A percentile compares a stretch with the other conserved stretches of the same genome.
These are phyloP conservation scores for Trichophyton verrucosum DNA, from an alignment of 2,329 filamentous ascomycete species.

Conservation along the genomic window DNA sequence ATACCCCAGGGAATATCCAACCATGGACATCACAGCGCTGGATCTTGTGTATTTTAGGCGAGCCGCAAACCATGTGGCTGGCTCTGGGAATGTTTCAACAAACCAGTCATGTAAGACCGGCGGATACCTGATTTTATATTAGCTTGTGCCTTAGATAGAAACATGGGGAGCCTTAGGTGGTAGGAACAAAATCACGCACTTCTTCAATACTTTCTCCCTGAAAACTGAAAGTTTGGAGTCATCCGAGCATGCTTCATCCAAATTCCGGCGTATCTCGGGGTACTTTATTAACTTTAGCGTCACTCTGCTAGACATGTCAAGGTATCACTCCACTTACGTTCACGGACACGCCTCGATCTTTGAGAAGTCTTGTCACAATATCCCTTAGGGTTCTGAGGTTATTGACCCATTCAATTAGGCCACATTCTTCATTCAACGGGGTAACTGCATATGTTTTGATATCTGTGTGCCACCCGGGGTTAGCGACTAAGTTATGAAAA, in stretches of 20 bases:
- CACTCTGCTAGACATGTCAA: background rate
- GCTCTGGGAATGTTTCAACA: conserved; percentile 84
- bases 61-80: conserved; percentile 81
- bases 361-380: conserved; percentile 69
- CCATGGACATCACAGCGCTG: conserved; percentile 98
- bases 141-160: background rate
- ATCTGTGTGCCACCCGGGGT: conserved; percentile 29
- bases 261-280: conserved; percentile 45
- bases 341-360: conserved; percentile 53
- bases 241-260: conserved; percentile 54
- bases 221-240: conserved; percentile 58
- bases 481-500: background rate
- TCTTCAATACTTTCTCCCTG: conserved; percentile 47
- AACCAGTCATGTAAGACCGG: conserved; percentile 90
- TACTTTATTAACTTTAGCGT: conserved; percentile 45
- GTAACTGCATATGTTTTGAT: conserved; percentile 97
- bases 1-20: conserved; percentile 74
- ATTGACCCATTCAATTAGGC: conserved; percentile 96
- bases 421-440: conserved; percentile 92
- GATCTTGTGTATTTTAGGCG: conserved; percentile 83
- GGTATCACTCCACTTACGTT: conserved; percentile 28
- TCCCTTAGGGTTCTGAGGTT: conserved; percentile 89
- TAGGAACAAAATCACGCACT: conserved; percentile 19
- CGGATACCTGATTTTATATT: conserved; percentile 49
- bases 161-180: background rate